Evolutionary conservation across 768 basidiomycete species (phyloP), one percentile per base, ranked within the genome.

Genomic region (Suillus spraguei): DNA sequence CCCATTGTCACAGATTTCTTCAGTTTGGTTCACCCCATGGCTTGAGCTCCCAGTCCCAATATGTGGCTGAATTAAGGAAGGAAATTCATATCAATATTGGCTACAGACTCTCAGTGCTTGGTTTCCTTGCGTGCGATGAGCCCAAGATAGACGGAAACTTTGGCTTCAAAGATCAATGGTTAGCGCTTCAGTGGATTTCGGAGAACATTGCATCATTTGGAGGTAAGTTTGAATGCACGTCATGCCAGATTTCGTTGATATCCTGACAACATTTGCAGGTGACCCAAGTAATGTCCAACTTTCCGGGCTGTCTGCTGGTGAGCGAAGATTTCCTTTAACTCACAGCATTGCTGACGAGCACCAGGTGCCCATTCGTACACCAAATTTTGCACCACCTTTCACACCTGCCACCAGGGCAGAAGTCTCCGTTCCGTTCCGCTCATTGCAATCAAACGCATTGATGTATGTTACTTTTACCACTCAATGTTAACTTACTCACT

Each of bases 81-180:
- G 87, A 91, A 74, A 82, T 94, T 17, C 88, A 87, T 82, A 86
- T 94, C 9, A 90, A 92, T 68, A 83, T 92, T 14, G 91, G 89
- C 41, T 91, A 92, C 71, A 85, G 91, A 24, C 77, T 93, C 16
- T 90, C 89, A 0, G 90, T 83, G 1, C 89, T 92, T 67, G 91
- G 91, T 0, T 94, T 91, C 69, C 76, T 94, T 24, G 90, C 89
- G 0, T 82, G 82, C 66, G 87, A 89, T 52, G 72, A 83, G 63
- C 89, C 89, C 14, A 70, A 75, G 47, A 71, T 93, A 53, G 78
- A 79, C 17, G 91, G 92, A 3, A 94, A 93, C 69, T 93, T 88
- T 71, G 91, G 91, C 1, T 93, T 93, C 78, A 92, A 92, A 73
- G 91, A 93, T 69, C 90, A 90, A 68, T 92, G 91, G 91, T 69